Conservation (phyloP, 2,329 filamentous ascomycete species). For the Mycosphaerella arachidis region DNA sequence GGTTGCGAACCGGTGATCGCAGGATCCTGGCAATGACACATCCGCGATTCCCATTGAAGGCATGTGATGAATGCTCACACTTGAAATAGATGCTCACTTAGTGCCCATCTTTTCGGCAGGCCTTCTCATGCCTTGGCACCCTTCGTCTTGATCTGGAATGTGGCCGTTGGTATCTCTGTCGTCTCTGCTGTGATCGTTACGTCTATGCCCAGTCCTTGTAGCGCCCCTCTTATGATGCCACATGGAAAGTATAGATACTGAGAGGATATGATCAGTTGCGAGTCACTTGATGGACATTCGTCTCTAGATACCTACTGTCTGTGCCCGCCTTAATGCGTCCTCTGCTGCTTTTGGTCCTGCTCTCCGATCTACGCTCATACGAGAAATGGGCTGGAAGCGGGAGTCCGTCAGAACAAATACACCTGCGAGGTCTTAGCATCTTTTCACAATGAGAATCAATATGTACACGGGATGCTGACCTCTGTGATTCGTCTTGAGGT, state of each 20-base stretch:
- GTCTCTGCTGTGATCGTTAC: conserved; percentile 90
- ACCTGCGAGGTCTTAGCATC: conserved; percentile 35
- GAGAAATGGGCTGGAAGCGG: conserved; percentile 77
- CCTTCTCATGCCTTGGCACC: conserved; percentile 57
- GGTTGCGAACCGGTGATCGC: background rate
- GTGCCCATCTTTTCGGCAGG: background rate
- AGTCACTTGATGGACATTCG: background rate
- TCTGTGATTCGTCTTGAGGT: conserved; percentile 95
- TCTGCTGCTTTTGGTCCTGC: conserved; percentile 31
- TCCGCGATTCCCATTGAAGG: no score
- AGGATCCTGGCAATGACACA: background rate
- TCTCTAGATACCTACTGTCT: conserved; percentile 59
- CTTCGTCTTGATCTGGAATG: conserved; percentile 92
- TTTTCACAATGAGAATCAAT: background rate
- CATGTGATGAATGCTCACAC: no score
- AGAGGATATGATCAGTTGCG: background rate
- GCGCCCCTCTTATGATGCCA: conserved; percentile 83
- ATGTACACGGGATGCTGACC: conserved; percentile 33
- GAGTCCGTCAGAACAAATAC: conserved; percentile 96
- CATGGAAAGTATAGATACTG: conserved; percentile 95
- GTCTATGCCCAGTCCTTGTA: conserved; percentile 85
- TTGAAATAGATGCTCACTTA: background rate
- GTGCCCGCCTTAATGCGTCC: conserved; percentile 61
- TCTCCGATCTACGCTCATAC: conserved; percentile 73
- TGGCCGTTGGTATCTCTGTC: conserved; percentile 77